Percentiles rank a stretch among this genome's conserved stretches.
Conservation (phyloP, 192 early-diverging fungal species). For the Pilaira anomala region DNA sequence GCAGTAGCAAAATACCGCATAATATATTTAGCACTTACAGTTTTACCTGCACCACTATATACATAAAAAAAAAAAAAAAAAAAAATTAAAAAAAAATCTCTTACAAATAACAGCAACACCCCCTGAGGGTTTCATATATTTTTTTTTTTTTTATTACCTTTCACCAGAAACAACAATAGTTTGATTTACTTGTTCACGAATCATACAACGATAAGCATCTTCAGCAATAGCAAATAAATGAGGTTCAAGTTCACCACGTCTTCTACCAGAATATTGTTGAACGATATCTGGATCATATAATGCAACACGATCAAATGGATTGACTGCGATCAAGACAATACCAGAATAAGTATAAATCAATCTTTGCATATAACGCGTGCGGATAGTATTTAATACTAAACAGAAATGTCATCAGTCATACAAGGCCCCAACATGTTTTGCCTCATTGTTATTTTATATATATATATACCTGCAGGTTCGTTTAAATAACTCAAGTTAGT, state of each 20-base stretch:
- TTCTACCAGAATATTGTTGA: conserved; percentile 88
- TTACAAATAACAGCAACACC: background rate
- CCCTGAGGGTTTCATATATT: too few species aligned
- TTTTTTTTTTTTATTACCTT: conserved; percentile 42
- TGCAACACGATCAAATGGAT: conserved; percentile 85
- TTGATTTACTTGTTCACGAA: conserved; percentile 90
- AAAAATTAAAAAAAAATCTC: background rate
- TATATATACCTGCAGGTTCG: conserved; percentile 70
- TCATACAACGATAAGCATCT: conserved; percentile 96
- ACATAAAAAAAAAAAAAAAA: background rate
- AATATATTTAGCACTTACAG: conserved; percentile 92
- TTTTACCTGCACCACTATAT: conserved; percentile 91
- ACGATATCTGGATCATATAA: conserved; percentile 93
- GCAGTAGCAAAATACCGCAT: conserved; percentile 95
- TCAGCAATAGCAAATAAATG: conserved; percentile 99
- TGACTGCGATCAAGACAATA: conserved; percentile 96
- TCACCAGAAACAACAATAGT: conserved; percentile 98
- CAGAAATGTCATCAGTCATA: background rate
- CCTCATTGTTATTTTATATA: background rate
- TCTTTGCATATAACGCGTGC: conserved; percentile 83
- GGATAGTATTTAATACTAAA: conserved; percentile 88
- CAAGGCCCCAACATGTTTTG: too few species aligned
- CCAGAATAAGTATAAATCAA: conserved; percentile 99
- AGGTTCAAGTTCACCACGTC: conserved; percentile 92
- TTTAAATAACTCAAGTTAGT: conserved; percentile 94